Percentiles rank a stretch among this genome's conserved stretches.
Conservation (phyloP, 495 filamentous ascomycete genomes). For the Bombardia bombarda region DNA sequence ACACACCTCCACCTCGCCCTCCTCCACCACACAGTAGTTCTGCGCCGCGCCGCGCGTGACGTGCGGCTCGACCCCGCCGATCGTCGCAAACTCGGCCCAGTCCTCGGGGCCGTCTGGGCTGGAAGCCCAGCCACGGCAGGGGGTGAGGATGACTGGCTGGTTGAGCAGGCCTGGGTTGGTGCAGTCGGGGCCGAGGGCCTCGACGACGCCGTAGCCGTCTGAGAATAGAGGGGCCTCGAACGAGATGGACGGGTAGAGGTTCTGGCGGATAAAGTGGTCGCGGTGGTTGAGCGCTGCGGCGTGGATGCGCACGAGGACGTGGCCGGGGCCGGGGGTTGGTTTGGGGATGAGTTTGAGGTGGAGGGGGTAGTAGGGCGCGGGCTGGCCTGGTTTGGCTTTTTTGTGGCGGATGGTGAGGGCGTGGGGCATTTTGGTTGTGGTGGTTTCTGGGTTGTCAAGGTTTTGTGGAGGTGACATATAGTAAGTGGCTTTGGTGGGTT, state of each 20-base stretch:
- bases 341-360: slow-evolving; percentile 49
- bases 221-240: slow-evolving; percentile 69
- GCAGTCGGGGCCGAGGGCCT: slow-evolving; percentile 46
- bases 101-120: slow-evolving; percentile 67
- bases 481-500: no score
- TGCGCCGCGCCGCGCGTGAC: slow-evolving; percentile 62
- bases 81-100: slow-evolving; percentile 44
- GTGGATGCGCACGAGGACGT: slow-evolving; percentile 61
- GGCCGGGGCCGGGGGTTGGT: slow-evolving; percentile 52
- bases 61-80: slow-evolving; percentile 60
- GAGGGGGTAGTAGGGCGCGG: slow-evolving; percentile 42
- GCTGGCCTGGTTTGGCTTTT: background rate
- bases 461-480: no score
- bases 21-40: slow-evolving; percentile 59
- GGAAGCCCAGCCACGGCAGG: slow-evolving; percentile 65
- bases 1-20: slow-evolving; percentile 62
- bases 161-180: slow-evolving; percentile 27
- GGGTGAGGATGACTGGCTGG: slow-evolving; percentile 68
- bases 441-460: background rate
- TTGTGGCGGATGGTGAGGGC: background rate
- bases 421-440: background rate
- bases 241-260: slow-evolving; percentile 76
- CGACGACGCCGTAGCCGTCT: slow-evolving; percentile 71
- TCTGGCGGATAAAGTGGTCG: slow-evolving; percentile 85
- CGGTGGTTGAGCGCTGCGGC: slow-evolving; percentile 85